Evolutionary conservation across 2,329 filamentous ascomycete genomes (phyloP).

Genomic region (Monosporascus sp.): DNA sequence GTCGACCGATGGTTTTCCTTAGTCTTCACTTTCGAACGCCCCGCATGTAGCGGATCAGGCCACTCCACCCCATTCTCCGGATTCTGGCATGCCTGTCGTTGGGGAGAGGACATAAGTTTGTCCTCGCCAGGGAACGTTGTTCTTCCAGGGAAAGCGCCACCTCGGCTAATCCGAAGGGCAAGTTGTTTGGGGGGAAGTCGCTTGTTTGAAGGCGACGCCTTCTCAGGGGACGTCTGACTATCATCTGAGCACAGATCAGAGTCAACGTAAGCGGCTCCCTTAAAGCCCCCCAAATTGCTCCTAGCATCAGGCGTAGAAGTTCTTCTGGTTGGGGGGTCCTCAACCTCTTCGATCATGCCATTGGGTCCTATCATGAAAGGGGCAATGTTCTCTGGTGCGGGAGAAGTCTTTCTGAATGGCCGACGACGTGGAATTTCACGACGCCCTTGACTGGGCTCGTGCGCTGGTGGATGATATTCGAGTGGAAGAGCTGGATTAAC

Average conservation of each 20-base stretch:
- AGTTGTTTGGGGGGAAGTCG: conserved; percentile 18
- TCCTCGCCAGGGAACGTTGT: conserved; percentile 10
- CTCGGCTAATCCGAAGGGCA: conserved; percentile 15
- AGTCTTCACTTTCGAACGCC: conserved; percentile 14
- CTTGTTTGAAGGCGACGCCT: conserved; percentile 20
- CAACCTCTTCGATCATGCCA: conserved; percentile 23
- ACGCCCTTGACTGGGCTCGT: conserved; percentile 14
- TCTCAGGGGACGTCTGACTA: conserved; percentile 23
- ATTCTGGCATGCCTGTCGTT: conserved; percentile 14
- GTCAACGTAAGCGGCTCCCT: conserved; percentile 14
- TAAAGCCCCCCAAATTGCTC: conserved; percentile 15
- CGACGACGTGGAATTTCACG: conserved; percentile 20
- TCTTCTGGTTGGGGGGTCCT: conserved; percentile 21
- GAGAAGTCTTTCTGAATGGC: conserved; percentile 14
- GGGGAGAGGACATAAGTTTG: conserved; percentile 12
- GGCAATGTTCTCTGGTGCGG: conserved; percentile 13
- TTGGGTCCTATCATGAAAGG: conserved; percentile 23
- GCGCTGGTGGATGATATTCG: background rate
- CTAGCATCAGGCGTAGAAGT: conserved; percentile 27
- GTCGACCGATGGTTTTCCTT: conserved; percentile 21
- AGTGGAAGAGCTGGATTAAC: conserved; percentile 8
- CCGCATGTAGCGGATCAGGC: conserved; percentile 9
- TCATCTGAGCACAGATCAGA: conserved; percentile 20
- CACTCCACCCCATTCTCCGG: conserved; percentile 17
- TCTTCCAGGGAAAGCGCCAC: conserved; percentile 20